phyloP scores from a whole-genome alignment of 1,284 basidiomycete genomes.

The Tausonia pullulans region DNA sequence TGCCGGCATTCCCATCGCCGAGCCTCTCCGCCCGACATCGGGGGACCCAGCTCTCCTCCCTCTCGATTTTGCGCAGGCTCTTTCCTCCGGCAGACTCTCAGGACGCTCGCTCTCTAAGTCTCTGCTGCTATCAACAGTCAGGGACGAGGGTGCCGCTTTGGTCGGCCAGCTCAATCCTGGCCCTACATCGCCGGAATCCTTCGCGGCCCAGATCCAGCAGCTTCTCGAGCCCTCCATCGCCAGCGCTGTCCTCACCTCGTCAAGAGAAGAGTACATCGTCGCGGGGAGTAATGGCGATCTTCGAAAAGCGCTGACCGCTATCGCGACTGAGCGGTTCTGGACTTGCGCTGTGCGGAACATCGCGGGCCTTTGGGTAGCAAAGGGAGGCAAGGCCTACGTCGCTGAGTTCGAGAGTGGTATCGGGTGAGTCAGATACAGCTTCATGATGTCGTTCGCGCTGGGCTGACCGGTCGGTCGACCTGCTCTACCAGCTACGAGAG shows the following conservation, averaged over 20 bases:
- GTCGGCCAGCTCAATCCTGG: slow-evolving; percentile 1
- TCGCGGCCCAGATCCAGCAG: not conserved
- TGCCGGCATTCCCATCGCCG: slow-evolving; percentile 42
- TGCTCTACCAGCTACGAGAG: not conserved
- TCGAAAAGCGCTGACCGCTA: not conserved
- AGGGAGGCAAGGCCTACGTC: slow-evolving; percentile 6
- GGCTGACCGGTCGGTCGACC: not conserved
- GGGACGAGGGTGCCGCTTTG: slow-evolving; percentile 7
- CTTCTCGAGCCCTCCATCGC: not conserved
- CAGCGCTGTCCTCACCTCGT: not conserved
- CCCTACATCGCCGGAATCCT: not conserved
- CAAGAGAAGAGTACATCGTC: not conserved
- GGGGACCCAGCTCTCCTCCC: slow-evolving; percentile 7
- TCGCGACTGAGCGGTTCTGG: slow-evolving; percentile 13
- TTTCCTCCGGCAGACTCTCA: slow-evolving; percentile 15
- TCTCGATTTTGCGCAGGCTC: slow-evolving; percentile 12
- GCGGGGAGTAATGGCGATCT: not conserved
- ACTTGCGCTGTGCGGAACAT: slow-evolving; percentile 4
- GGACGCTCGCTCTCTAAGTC: slow-evolving; percentile 22
- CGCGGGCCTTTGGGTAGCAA: not conserved
- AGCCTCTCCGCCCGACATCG: slow-evolving; percentile 27
- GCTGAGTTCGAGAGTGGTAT: slow-evolving; percentile 7
- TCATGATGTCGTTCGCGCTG: not conserved
- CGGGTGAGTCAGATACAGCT: not conserved
- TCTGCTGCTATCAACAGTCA: slow-evolving; percentile 4